Evolutionary conservation across 495 filamentous ascomycete species (phyloP), one percentile per base, ranked within the genome.

Genomic region (Penicillium canariense): DNA sequence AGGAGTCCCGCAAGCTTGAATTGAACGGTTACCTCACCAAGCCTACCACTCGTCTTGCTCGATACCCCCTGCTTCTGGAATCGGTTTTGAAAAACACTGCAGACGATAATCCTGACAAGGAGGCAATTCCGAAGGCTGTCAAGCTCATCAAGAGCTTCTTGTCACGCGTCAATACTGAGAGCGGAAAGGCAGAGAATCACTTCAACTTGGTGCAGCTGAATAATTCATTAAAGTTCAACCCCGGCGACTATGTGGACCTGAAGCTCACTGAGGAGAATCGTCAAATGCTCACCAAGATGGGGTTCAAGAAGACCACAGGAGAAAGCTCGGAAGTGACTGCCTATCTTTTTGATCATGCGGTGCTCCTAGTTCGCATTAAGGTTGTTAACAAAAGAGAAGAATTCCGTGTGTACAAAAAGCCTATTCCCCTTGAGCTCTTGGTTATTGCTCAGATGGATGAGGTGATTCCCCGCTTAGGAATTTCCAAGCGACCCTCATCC

Each of bases 1-100:
- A 96, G 64, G 95, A 99, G 68, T 96, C 91, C 2, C 82, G 95
- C 36, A 99, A 99, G 73, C 77, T 99, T 28, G 95, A 99, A 71
- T 76, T 99, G 44, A 99, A 99, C 70, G 95, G 95, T 55, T 99
- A 99, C 65, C 76, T 99, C 40, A 99, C 95, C 2, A 99, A 99
- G 69, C 95, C 95, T 0, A 99, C 95, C 5, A 99, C 95, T 27
- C 82, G 95, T 77, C 77, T 99, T 62, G 95, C 95, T 32, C 82
- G 95, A 67, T 99, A 99, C 68, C 95, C 95, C 5, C 77, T 99
- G 28, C 79, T 99, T 3, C 77, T 99, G n/a, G 94, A 97, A 56
- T 89, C 90, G 47, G 87, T 97, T 22, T 61, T 88, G 42, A 97
- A 97, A 63, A 87, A 90, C 64, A 96, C 92, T 0, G 81, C 87